phyloP scores from a whole-genome alignment of 345 rosid species.

The Balakata baccata region DNA sequence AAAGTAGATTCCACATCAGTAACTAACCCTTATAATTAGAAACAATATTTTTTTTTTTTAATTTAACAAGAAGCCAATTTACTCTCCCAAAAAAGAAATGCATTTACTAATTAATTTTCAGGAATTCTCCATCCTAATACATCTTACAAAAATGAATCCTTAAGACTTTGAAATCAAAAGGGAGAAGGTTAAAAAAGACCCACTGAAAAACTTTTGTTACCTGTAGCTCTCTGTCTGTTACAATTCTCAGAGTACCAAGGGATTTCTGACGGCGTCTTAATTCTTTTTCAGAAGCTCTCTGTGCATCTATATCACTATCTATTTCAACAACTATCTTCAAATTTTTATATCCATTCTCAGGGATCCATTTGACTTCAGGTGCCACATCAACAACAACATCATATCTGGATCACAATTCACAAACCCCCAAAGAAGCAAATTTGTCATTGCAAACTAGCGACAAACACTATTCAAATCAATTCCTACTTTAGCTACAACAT shows the following conservation, averaged over 20 bases:
- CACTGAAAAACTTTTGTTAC: slow-evolving; percentile 32
- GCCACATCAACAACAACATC: slow-evolving; percentile 83
- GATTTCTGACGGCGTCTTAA: slow-evolving; percentile 75
- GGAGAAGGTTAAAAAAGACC: background rate
- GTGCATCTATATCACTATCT: slow-evolving; percentile 74
- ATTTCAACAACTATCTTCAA: slow-evolving; percentile 85
- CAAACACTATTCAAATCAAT: background rate
- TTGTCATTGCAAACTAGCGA: background rate
- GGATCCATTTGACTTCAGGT: slow-evolving; percentile 82
- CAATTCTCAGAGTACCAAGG: slow-evolving; percentile 61
- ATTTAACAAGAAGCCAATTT: background rate
- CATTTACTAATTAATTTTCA: background rate
- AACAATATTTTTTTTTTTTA: background rate
- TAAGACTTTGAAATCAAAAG: background rate
- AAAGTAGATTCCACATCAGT: background rate
- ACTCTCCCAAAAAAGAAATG: background rate
- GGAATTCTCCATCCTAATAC: background rate
- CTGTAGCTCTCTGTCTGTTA: slow-evolving; percentile 81
- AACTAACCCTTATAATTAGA: background rate
- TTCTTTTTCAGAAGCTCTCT: slow-evolving; percentile 69
- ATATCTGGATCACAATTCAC: slow-evolving; percentile 51
- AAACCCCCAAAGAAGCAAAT: slow-evolving; percentile 6
- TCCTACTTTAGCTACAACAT: background rate
- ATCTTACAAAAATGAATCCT: background rate
- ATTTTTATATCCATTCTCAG: slow-evolving; percentile 74